Evolutionary conservation across 163 green algal species (phyloP).

Genomic region (Scenedesmus sp.): DNA sequence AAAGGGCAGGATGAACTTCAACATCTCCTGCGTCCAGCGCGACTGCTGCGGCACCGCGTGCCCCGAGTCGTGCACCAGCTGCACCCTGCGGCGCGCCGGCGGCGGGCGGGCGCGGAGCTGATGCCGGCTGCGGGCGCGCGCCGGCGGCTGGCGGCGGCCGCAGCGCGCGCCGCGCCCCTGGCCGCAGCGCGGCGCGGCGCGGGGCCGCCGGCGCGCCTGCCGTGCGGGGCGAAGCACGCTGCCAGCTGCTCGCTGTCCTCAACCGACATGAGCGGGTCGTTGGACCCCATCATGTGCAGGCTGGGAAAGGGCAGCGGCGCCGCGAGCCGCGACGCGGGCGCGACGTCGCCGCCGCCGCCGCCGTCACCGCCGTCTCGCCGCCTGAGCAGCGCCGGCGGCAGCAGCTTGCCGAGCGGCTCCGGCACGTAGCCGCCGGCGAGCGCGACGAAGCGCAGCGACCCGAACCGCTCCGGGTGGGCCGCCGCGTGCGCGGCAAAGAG

Average conservation of each 20-base stretch:
- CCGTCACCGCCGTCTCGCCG: not conserved
- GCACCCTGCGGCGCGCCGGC: not conserved
- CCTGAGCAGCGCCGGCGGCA: slow-evolving; percentile 18
- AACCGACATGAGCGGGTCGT: slow-evolving; percentile 50
- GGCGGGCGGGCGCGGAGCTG: no score
- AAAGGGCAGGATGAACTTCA: slow-evolving; percentile 35
- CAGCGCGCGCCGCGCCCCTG: no score
- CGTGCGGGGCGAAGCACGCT: slow-evolving; percentile 46
- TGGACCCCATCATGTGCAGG: slow-evolving; percentile 55
- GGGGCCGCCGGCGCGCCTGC: slow-evolving; percentile 24
- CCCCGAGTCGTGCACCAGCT: slow-evolving; percentile 50
- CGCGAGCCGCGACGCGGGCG: not conserved
- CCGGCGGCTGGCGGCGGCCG: no score
- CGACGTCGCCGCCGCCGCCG: not conserved
- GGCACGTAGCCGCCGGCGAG: slow-evolving; percentile 58
- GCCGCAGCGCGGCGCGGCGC: no score
- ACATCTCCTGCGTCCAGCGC: slow-evolving; percentile 26
- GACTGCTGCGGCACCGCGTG: slow-evolving; percentile 60
- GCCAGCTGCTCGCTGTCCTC: slow-evolving; percentile 39
- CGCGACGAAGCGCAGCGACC: slow-evolving; percentile 49
- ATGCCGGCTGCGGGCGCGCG: no score
- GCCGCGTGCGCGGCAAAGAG: slow-evolving; percentile 51
- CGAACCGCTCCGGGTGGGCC: slow-evolving; percentile 5
- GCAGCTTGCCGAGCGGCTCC: slow-evolving; percentile 50
- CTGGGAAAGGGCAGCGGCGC: slow-evolving; percentile 35